phyloP scores from a whole-genome alignment of 1,284 basidiomycete species.

The Trametes pubescens region DNA sequence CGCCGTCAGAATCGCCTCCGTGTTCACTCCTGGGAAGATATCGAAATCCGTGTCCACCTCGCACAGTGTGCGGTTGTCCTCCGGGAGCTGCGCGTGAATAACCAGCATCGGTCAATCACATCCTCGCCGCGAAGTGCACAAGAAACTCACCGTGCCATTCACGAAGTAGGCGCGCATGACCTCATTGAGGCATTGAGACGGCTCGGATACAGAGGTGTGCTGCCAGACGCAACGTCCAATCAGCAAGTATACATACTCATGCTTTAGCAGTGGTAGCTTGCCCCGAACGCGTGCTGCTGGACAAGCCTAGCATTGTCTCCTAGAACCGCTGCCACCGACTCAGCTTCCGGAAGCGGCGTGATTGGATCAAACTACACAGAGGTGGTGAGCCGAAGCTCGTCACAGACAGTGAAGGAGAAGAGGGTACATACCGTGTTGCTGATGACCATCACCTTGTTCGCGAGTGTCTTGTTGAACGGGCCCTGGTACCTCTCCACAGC shows the following conservation, averaged over 20 bases:
- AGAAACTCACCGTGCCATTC: conserved; percentile 8
- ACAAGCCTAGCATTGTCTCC: conserved; percentile 31
- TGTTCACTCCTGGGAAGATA: conserved; percentile 10
- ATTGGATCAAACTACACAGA: conserved; percentile 30
- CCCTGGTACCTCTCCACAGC: conserved; percentile 37
- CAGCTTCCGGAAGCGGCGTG: conserved; percentile 30
- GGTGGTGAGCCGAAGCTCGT: neutral
- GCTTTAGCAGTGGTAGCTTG: conserved; percentile 2
- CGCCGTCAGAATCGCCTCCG: conserved; percentile 1
- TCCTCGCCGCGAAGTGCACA: neutral
- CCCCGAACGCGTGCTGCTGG: conserved; percentile 34
- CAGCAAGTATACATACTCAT: neutral
- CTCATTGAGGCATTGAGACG: conserved; percentile 5
- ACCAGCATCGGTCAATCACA: neutral
- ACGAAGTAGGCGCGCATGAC: conserved; percentile 1
- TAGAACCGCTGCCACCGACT: conserved; percentile 24
- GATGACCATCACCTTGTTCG: conserved; percentile 33
- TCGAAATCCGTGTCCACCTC: conserved; percentile 13
- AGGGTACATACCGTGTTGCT: conserved; percentile 24
- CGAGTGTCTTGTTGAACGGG: conserved; percentile 36
- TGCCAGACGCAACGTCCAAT: neutral
- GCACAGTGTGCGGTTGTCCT: conserved; percentile 3
- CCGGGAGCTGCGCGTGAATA: neutral
- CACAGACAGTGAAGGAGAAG: neutral
- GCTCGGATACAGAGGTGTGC: conserved; percentile 4